Base-by-base conservation (phyloP, 164 flowering plant genomes). In the Aristolochia fimbriata region DNA sequence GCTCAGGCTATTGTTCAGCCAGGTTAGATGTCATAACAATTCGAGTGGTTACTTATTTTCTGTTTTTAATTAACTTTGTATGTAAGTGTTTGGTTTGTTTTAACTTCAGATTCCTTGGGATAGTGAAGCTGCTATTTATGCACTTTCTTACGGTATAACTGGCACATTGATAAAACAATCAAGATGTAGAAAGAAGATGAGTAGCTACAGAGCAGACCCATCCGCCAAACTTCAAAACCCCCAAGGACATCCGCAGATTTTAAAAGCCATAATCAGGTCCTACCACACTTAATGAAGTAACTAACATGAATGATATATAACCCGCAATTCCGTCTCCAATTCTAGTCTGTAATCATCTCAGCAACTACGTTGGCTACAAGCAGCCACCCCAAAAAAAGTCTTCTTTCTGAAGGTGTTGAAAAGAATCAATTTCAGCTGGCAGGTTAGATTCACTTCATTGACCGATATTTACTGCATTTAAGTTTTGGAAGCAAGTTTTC, bases 131-230 rank as follows among this genome's bases (percentile, higher is more conserved):
- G 96, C 93, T 41, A 88, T 94, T 2, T 94, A 94, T 63, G 96
- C 97, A 21, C 65, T 81, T 21, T 77, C 85, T 1, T 91, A 88
- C 49, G 99, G 88, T 62, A 1, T 81, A 2, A 94, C 96, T 7
- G 99, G 97, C 25, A 67, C 97, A 15, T 97, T 3, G 96, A 91
- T 69, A 94, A 94, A 76, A 94, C 97, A 0, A 94, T 94, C 27
- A 91, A 94, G 72, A 88, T 94, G 97, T 94, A 97, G 97, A 94
- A 84, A 74, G 90, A 88, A 74, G 99, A 94, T 55, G 95, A 84
- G 51, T 51, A 43, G 99, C 97, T 15, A 91, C 99, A 41, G 96
- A 96, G 10, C 93, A 94, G 76, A 85, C 93, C 62, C 94, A 91
- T 73, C 99, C 99, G 20, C 79, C 91, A 60, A 81, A 85, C 68